Conservation (phyloP, 306 rosid species). For the Begonia masoniana region DNA sequence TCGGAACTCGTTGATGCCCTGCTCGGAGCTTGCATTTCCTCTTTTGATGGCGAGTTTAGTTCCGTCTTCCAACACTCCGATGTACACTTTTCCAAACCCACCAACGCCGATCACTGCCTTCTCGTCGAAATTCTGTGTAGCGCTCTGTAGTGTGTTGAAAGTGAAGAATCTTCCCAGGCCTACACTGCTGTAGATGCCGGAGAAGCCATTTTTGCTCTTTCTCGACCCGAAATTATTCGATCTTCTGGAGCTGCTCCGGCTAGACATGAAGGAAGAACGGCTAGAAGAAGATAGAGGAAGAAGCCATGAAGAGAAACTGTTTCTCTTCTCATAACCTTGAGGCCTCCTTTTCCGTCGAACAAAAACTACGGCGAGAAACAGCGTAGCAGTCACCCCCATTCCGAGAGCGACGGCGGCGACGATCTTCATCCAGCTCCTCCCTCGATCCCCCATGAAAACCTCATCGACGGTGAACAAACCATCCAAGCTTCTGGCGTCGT, state of each 20-base stretch:
- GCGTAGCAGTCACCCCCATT: constrained; percentile 21
- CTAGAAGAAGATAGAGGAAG: constrained; percentile 33
- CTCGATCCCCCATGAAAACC: constrained; percentile 27
- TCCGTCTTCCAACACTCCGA: constrained; percentile 57
- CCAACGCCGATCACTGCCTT: constrained; percentile 65
- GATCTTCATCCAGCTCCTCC: constrained; percentile 14
- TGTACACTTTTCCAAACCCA: constrained; percentile 78
- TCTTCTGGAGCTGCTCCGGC: constrained; percentile 22
- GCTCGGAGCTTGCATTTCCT: constrained; percentile 56
- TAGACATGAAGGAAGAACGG: constrained; percentile 10
- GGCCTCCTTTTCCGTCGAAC: constrained; percentile 46
- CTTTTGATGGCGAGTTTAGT: constrained; percentile 59
- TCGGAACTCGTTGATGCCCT: constrained; percentile 71
- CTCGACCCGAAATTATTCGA: constrained; percentile 28
- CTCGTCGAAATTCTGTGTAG: constrained; percentile 56
- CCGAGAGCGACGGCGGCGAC: constrained; percentile 33
- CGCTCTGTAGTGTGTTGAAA: constrained; percentile 34
- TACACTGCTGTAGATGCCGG: constrained; percentile 17
- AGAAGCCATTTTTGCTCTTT: constrained; percentile 36
- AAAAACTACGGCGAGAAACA: constrained; percentile 20
- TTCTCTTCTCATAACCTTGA: constrained; percentile 28
- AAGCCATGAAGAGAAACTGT: constrained; percentile 53
- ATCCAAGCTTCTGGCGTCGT: constrained; percentile 42
- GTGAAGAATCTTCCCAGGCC: constrained; percentile 35
- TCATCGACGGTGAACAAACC: constrained; percentile 41